These are phyloP conservation scores for Penicillium chermesinum DNA, from an alignment of 495 filamentous ascomycete species.

Conservation along the genomic window DNA sequence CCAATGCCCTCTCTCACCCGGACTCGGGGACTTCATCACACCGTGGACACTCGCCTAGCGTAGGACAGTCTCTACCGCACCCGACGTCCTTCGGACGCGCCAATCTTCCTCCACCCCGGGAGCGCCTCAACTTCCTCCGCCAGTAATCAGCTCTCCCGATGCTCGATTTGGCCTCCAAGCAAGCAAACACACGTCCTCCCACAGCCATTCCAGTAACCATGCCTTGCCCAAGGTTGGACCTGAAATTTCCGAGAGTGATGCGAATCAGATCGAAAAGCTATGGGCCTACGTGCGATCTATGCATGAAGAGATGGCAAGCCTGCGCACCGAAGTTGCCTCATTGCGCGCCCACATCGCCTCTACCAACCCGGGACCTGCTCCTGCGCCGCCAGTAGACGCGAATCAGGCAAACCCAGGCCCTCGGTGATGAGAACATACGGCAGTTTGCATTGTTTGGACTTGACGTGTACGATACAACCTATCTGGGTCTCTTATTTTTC, in stretches of 20 bases:
- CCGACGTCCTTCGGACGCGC: conserved; percentile 40
- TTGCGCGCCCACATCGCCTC: conserved; percentile 38
- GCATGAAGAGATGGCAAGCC: conserved; percentile 34
- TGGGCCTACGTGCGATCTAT: conserved; percentile 45
- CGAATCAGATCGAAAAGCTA: conserved; percentile 33
- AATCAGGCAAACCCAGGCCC: conserved; percentile 21
- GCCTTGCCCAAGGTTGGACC: conserved; percentile 27
- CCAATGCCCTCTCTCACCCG: conserved; percentile 57
- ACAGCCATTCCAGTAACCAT: conserved; percentile 41
- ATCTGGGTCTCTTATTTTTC: background rate
- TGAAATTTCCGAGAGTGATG: conserved; percentile 24
- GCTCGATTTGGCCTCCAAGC: conserved; percentile 39
- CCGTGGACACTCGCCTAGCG: conserved; percentile 63
- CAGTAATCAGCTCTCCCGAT: conserved; percentile 45
- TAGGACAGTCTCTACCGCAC: conserved; percentile 54
- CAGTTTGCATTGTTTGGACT: background rate
- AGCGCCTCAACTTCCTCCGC: conserved; percentile 49
- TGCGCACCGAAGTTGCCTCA: conserved; percentile 38
- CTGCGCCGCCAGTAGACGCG: conserved; percentile 19
- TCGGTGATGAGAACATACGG: conserved; percentile 14
- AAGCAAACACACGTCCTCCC: conserved; percentile 31
- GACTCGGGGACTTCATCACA: conserved; percentile 48
- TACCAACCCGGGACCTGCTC: conserved; percentile 17
- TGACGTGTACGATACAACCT: conserved; percentile 23
- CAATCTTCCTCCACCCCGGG: conserved; percentile 37